Percentiles rank a stretch among this genome's conserved stretches.
These are phyloP conservation scores for Candida vaughaniae DNA, from an alignment of 805 yeast genomes.

Conservation along the genomic window DNA sequence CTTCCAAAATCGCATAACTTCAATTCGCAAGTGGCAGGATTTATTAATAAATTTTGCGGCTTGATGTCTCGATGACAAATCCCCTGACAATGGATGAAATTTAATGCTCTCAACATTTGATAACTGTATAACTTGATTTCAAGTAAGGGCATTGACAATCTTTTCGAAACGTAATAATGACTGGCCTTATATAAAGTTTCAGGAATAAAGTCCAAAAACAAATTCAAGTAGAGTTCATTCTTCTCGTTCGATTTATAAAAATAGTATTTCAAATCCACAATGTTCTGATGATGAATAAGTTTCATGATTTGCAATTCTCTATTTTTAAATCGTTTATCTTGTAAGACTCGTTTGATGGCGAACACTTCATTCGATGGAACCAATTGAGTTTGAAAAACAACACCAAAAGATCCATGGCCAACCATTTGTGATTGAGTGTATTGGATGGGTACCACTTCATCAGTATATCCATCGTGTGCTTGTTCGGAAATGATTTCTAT, in stretches of 20 bases:
- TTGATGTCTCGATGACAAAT: conserved; percentile 93
- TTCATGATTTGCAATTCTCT: conserved; percentile 97
- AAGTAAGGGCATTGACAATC: conserved; percentile 79
- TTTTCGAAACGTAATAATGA: conserved; percentile 73
- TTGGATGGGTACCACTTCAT: conserved; percentile 58
- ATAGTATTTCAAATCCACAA: conserved; percentile 83
- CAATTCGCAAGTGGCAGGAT: conserved; percentile 79
- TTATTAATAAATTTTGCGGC: conserved; percentile 85
- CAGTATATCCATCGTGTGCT: conserved; percentile 72
- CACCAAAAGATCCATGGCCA: conserved; percentile 99
- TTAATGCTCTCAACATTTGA: conserved; percentile 72
- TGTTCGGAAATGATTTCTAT: conserved; percentile 56
- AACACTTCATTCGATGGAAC: conserved; percentile 73
- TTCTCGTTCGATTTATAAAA: conserved; percentile 77
- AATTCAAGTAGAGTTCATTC: conserved; percentile 77
- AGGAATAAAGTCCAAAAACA: conserved; percentile 92
- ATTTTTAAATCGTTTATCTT: conserved; percentile 90
- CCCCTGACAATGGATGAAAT: conserved; percentile 74
- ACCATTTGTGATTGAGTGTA: conserved; percentile 86
- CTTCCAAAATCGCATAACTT: conserved; percentile 96
- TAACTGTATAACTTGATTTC: conserved; percentile 85
- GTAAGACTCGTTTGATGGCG: conserved; percentile 95
- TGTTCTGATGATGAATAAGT: conserved; percentile 77
- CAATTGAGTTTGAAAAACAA: conserved; percentile 86
- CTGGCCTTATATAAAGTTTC: conserved; percentile 91